Percentiles rank a stretch among this genome's conserved stretches.
Conservation (phyloP, 306 rosid species). For the Comarum palustre region DNA sequence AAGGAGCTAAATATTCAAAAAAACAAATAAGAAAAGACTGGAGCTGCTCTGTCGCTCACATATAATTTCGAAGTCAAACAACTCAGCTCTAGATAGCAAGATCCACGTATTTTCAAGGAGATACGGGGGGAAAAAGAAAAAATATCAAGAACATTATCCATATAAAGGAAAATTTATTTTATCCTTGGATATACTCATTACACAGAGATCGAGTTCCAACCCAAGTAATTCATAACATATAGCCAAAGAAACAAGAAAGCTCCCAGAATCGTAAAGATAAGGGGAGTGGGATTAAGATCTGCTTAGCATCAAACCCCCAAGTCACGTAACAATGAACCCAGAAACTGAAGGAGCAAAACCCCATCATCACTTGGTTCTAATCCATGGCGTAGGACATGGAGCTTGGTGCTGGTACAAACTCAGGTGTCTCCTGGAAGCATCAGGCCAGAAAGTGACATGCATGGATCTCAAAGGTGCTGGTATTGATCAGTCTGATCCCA, state of each 20-base stretch:
- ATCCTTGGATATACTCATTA: too few species aligned
- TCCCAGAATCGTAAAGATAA: not conserved
- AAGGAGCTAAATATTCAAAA: too few species aligned
- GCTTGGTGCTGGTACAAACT: conserved; percentile 29
- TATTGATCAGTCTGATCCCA: conserved; percentile 16
- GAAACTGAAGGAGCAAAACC: not conserved
- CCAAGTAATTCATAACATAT: too few species aligned
- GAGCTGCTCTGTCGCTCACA: too few species aligned
- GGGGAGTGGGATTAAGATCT: too few species aligned
- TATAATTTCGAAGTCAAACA: too few species aligned
- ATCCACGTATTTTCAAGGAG: too few species aligned
- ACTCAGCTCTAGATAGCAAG: too few species aligned
- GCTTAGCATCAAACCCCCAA: too few species aligned
- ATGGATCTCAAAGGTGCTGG: conserved; percentile 25
- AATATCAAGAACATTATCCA: not conserved
- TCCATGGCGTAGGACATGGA: conserved; percentile 19
- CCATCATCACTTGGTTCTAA: conserved; percentile 14
- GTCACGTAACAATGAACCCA: not conserved
- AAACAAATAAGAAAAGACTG: too few species aligned
- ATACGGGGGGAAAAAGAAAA: not conserved
- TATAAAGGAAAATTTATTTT: too few species aligned
- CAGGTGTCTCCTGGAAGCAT: conserved; percentile 4
- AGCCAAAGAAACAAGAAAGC: not conserved
- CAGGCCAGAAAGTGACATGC: conserved; percentile 18
- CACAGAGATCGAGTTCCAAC: too few species aligned